phyloP scores from a whole-genome alignment of 2,329 filamentous ascomycete species.

The Dothideomycetes sp. region DNA sequence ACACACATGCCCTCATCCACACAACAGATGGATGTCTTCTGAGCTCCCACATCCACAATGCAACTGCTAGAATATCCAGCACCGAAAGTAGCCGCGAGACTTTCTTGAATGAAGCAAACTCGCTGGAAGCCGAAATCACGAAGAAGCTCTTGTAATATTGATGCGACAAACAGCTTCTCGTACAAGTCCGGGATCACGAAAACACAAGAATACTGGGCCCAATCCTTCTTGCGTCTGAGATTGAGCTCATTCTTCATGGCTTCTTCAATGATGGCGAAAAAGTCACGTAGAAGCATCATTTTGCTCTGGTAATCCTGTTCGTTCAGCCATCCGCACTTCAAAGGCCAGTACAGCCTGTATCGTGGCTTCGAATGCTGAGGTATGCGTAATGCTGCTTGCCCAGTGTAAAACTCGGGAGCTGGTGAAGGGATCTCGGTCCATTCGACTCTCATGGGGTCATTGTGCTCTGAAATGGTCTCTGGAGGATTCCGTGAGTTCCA shows the following conservation, averaged over 20 bases:
- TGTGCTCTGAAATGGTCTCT: slow-evolving; percentile 86
- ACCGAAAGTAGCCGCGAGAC: slow-evolving; percentile 86
- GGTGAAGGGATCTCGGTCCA: slow-evolving; percentile 76
- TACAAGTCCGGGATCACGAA: slow-evolving; percentile 95
- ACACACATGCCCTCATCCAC: slow-evolving; percentile 93
- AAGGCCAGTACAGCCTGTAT: slow-evolving; percentile 89
- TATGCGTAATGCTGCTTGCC: slow-evolving; percentile 72
- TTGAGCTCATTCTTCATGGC: slow-evolving; percentile 80
- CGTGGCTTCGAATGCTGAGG: slow-evolving; percentile 81
- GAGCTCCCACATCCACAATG: slow-evolving; percentile 90
- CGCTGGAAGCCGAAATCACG: slow-evolving; percentile 81
- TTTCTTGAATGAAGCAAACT: slow-evolving; percentile 93
- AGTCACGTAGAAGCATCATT: slow-evolving; percentile 74
- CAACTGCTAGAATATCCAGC: slow-evolving; percentile 90
- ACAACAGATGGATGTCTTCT: slow-evolving; percentile 95
- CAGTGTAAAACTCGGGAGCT: slow-evolving; percentile 70
- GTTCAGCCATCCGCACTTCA: slow-evolving; percentile 78
- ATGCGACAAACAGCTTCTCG: slow-evolving; percentile 84
- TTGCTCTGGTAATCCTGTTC: slow-evolving; percentile 78
- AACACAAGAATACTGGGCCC: slow-evolving; percentile 89
- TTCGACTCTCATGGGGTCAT: slow-evolving; percentile 85
- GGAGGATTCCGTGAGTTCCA: slow-evolving; percentile 79
- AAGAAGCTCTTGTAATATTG: slow-evolving; percentile 75
- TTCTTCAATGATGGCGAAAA: slow-evolving; percentile 77
- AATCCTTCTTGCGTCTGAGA: slow-evolving; percentile 66